Percentiles rank a stretch among this genome's conserved stretches.
These are phyloP conservation scores for Obba rivulosa DNA, from an alignment of 768 basidiomycete genomes.

Conservation along the genomic window DNA sequence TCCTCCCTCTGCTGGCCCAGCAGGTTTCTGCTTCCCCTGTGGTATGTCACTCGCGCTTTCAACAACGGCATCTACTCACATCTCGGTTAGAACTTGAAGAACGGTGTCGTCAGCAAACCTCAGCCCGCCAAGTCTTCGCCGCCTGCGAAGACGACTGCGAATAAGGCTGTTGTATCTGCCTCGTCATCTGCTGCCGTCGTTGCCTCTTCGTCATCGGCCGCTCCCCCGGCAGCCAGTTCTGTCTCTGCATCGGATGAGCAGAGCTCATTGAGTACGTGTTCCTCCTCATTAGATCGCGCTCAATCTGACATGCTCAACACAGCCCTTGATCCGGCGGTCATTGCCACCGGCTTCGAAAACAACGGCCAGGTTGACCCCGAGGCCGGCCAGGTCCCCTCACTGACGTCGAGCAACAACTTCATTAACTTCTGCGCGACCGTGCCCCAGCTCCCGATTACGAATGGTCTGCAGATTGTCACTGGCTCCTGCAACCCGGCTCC, in stretches of 20 bases:
- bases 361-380: slow-evolving; percentile 37
- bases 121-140: slow-evolving; percentile 1
- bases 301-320: not conserved
- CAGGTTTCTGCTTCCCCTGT: slow-evolving; percentile 24
- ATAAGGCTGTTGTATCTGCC: slow-evolving; percentile 14
- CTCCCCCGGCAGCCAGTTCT: slow-evolving; percentile 9
- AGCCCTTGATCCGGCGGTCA: slow-evolving; percentile 41
- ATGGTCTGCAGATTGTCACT: slow-evolving; percentile 45
- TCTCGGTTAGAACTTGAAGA: not conserved
- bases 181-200: slow-evolving; percentile 6
- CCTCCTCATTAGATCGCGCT: not conserved
- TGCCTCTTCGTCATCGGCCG: slow-evolving; percentile 7
- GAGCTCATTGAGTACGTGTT: slow-evolving; percentile 32
- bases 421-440: slow-evolving; percentile 60
- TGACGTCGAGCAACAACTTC: slow-evolving; percentile 64
- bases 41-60: slow-evolving; percentile 9
- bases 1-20: slow-evolving; percentile 33
- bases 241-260: slow-evolving; percentile 35
- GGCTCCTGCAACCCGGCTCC: slow-evolving; percentile 44
- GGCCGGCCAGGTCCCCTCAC: slow-evolving; percentile 47
- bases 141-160: slow-evolving; percentile 5
- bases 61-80: not conserved
- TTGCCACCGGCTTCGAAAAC: slow-evolving; percentile 48
- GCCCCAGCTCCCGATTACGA: slow-evolving; percentile 49
- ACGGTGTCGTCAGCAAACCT: not conserved